Base-by-base conservation (phyloP, 2,329 filamentous ascomycete species). In the Tolypocladium capitatum region DNA sequence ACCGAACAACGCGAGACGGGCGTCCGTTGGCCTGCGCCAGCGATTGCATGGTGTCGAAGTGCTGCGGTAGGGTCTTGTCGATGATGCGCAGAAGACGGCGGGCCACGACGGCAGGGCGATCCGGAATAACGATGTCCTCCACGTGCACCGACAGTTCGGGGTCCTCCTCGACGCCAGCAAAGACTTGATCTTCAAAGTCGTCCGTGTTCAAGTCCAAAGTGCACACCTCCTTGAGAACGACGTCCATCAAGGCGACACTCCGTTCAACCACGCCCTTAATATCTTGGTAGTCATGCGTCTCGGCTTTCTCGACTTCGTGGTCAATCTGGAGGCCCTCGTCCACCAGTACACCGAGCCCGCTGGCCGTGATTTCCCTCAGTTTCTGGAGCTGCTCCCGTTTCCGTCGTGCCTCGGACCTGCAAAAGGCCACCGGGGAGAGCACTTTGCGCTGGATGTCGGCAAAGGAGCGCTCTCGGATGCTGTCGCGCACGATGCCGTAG, bases 241-340 rank as follows among this genome's bases (percentile, higher is more conserved):
- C 85, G 58, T 94, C 86, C 76, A 97, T 94, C 30, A 96, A 69
- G 21, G 81, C 80, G 41, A 96, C 83, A 55, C 85, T 94, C 48
- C 83, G 80, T 54, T 86, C 83, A 20, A 96, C 80, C 11, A 85
- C 79, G 33, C 78, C 79, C 63, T 89, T 92, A 63, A 77, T 74
- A 52, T 78, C 73, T 41, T 63, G 59, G 34, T 71, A 69, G 28
- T 72, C 70, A 47, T 71, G 67, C 63, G 68, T 68, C 46, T 72
- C 70, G 36, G 71, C 70, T 45, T 78, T 74, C 36, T 82, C 77
- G 16, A 82, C 78, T 28, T 74, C 73, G 20, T 75, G 69, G 40
- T 76, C 76, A 55, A 86, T 81, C 45, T 80, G 81, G 43, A 96
- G 69, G 3, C 86, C 89, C 60, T 95, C 88, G 48, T 91, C 87